Base-by-base conservation (phyloP, 2,329 filamentous ascomycete genomes). In the Fusarium sp. region DNA sequence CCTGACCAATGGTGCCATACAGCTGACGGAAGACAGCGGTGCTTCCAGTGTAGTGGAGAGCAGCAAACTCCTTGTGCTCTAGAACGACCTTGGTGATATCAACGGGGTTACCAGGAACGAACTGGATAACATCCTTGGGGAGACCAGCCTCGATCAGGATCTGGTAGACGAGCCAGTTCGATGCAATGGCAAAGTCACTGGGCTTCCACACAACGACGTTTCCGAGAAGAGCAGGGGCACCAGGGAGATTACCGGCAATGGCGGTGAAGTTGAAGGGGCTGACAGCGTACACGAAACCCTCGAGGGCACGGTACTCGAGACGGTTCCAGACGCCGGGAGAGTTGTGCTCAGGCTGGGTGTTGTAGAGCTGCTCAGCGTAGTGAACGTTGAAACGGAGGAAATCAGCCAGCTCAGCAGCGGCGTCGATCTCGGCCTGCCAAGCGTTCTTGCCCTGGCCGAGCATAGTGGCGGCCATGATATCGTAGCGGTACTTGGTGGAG, bases 401-500 rank as follows among this genome's bases (percentile, higher is more conserved):
- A 82, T 99, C 96, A 77, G 90, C 92, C 77, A 97, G 85, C 87
- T 99, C 96, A 13, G 96, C 96, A 23, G 96, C 96, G 43, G 95
- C 89, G 83, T 98, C 96, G 73, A 98, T 98, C 88, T 99, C 96
- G n/a, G 96, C 96, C 84, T 99, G 96, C 95, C 95, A 98, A 53
- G 94, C 94, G 82, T 98, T 98, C 90, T 98, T 98, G 79, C 96
- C 96, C 85, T 99, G 96, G 69, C 96, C 96, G 37, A 97, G 87
- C 90, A 98, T 97, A 19, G 96, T 98, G 49, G 94, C 91, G 12
- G 96, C 96, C 93, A 98, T 97, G 78, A 99, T 90, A 64, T 98
- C 94, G 84, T 97, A 98, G 80, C 96, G 90, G 85, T 99, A 98
- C 86, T 98, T 98, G 73, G 90, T 93, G 61, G 93, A 87, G 76